Conservation (phyloP, 2,329 filamentous ascomycete species). For the Colletotrichum truncatum region DNA sequence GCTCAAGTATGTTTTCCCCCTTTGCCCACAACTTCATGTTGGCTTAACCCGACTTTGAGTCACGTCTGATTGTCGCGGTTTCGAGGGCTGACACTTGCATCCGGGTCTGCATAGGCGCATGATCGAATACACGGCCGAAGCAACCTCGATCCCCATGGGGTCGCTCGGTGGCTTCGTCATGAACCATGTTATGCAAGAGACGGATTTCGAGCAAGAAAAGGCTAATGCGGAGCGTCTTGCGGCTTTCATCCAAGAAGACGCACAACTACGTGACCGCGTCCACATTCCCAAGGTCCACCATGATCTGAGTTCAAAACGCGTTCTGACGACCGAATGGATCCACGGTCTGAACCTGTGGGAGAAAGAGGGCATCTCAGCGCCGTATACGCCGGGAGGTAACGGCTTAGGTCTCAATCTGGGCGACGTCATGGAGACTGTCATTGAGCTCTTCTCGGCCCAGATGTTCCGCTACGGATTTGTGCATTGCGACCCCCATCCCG, state of each 20-base stretch:
- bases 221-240: constrained; percentile 71
- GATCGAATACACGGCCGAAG: constrained; percentile 11
- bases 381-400: constrained; percentile 54
- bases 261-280: constrained; percentile 67
- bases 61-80: too few species aligned
- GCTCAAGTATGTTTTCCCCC: constrained; percentile 58
- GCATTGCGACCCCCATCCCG: constrained; percentile 74
- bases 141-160: constrained; percentile 72
- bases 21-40: too few species aligned
- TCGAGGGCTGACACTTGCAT: too few species aligned
- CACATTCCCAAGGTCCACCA: constrained; percentile 74
- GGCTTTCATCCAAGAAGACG: constrained; percentile 60
- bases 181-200: constrained; percentile 71
- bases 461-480: constrained; percentile 78
- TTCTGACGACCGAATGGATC: constrained; percentile 79
- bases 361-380: constrained; percentile 67
- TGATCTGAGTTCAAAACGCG: constrained; percentile 65
- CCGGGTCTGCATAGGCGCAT: constrained; percentile 28
- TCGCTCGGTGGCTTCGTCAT: constrained; percentile 73
- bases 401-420: constrained; percentile 70
- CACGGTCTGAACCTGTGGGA: constrained; percentile 75
- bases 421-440: constrained; percentile 74
- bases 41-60: too few species aligned
- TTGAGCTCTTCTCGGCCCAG: constrained; percentile 74
- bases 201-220: constrained; percentile 74